A percentile compares a stretch with the other conserved stretches of the same genome.
phyloP scores from a whole-genome alignment of 1,139 yeast genomes.

The Yamadazyma songkhlaensis region DNA sequence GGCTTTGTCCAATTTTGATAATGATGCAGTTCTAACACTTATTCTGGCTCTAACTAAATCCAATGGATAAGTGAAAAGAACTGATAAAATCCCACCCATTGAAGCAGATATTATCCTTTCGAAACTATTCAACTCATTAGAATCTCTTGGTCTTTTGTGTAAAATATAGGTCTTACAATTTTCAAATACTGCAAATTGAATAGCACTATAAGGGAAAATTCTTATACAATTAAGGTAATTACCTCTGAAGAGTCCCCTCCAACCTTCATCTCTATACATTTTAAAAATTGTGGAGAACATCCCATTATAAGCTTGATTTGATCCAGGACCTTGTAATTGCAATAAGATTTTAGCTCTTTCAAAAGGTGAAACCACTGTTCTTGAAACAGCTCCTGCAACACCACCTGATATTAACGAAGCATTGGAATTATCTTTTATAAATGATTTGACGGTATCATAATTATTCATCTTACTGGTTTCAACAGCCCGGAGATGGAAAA shows the following conservation, averaged over 20 bases:
- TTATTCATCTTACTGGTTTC: not conserved
- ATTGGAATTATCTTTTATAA: slow-evolving; percentile 45
- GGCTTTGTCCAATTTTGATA: slow-evolving; percentile 49
- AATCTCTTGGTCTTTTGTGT: slow-evolving; percentile 20
- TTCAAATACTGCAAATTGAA: slow-evolving; percentile 87
- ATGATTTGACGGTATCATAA: not conserved
- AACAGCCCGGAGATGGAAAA: too few relatives aligned
- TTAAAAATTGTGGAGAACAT: slow-evolving; percentile 70
- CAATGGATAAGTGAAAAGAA: slow-evolving; percentile 83
- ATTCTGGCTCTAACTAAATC: slow-evolving; percentile 89
- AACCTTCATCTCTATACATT: slow-evolving; percentile 88
- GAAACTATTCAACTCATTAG: slow-evolving; percentile 35
- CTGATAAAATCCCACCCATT: slow-evolving; percentile 78
- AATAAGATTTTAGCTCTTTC: slow-evolving; percentile 90
- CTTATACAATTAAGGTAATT: slow-evolving; percentile 87
- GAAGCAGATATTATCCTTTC: slow-evolving; percentile 78
- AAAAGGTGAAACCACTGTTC: slow-evolving; percentile 93
- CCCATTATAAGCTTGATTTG: slow-evolving; percentile 63
- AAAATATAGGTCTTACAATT: slow-evolving; percentile 54
- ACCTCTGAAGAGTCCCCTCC: slow-evolving; percentile 85
- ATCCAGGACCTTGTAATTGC: slow-evolving; percentile 82
- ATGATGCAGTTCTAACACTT: slow-evolving; percentile 83
- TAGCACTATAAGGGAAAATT: slow-evolving; percentile 92
- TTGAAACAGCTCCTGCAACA: slow-evolving; percentile 86
- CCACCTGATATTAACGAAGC: slow-evolving; percentile 62